phyloP scores from a whole-genome alignment of 1,139 yeast genomes.

The Zygosaccharomyces pseudobailii region DNA sequence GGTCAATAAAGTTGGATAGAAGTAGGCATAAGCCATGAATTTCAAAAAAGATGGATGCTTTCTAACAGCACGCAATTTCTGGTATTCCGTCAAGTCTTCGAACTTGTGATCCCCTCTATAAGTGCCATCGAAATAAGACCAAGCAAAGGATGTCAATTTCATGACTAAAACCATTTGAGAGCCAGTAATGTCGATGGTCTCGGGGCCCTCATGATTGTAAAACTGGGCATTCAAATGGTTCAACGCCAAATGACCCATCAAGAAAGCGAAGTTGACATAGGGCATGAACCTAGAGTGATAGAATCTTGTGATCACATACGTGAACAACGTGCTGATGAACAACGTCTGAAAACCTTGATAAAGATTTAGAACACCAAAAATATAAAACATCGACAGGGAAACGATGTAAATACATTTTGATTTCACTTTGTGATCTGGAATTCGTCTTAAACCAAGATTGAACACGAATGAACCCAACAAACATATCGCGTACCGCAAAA shows the following conservation, averaged over 20 bases:
- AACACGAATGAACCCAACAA: constrained; percentile 80
- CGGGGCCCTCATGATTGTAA: constrained; percentile 51
- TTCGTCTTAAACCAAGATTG: constrained; percentile 72
- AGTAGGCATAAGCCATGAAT: constrained; percentile 79
- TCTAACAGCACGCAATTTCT: constrained; percentile 54
- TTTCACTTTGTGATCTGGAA: constrained; percentile 60
- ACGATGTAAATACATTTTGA: constrained; percentile 66
- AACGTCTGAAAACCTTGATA: constrained; percentile 64
- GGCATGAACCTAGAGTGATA: constrained; percentile 77
- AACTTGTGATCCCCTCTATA: constrained; percentile 28
- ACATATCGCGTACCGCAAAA: constrained; percentile 69
- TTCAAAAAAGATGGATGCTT: constrained; percentile 68
- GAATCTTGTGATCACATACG: constrained; percentile 61
- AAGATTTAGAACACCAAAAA: constrained; percentile 71
- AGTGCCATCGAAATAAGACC: constrained; percentile 85
- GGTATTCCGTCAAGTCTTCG: constrained; percentile 42
- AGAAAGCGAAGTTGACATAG: constrained; percentile 72
- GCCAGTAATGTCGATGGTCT: constrained; percentile 80
- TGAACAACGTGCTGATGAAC: constrained; percentile 59
- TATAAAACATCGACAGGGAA: constrained; percentile 57
- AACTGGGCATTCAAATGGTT: constrained; percentile 72
- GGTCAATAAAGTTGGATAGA: constrained; percentile 84
- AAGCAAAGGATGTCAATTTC: constrained; percentile 88
- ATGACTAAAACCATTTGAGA: constrained; percentile 96
- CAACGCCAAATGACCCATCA: constrained; percentile 72